These are phyloP conservation scores for Tuctoria greenei DNA, from an alignment of 176 grass and related monocot species.

Conservation along the genomic window DNA sequence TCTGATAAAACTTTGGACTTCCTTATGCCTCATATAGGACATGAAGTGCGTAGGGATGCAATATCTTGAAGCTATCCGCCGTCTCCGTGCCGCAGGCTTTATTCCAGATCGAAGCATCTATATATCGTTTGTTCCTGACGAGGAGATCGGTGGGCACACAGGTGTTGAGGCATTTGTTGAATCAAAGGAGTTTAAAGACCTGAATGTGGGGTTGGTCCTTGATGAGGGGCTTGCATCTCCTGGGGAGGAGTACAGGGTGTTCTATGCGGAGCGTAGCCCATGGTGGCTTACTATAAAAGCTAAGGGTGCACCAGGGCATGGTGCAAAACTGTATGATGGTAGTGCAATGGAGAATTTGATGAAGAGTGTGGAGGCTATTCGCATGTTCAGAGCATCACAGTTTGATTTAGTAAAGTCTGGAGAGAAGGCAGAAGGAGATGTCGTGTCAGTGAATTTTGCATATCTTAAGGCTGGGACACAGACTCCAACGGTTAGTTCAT, in stretches of 20 bases:
- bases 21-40: conserved; percentile 47
- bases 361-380: conserved; percentile 84
- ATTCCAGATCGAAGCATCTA: conserved; percentile 76
- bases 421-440: conserved; percentile 77
- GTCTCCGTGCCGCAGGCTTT: conserved; percentile 51
- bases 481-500: conserved; percentile 71
- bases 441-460: conserved; percentile 85
- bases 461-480: conserved; percentile 86
- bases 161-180: conserved; percentile 54
- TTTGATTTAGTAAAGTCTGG: conserved; percentile 89
- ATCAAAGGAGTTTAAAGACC: conserved; percentile 62
- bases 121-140: conserved; percentile 86
- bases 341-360: conserved; percentile 95
- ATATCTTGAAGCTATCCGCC: conserved; percentile 90
- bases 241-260: conserved; percentile 69
- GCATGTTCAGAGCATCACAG: conserved; percentile 76
- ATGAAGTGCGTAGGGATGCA: conserved; percentile 99
- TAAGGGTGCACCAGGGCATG: conserved; percentile 75
- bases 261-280: conserved; percentile 79
- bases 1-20: not conserved
- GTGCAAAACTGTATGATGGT: conserved; percentile 89
- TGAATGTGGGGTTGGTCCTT: conserved; percentile 78
- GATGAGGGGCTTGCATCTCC: conserved; percentile 89
- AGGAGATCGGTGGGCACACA: conserved; percentile 77
- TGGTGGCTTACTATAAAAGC: conserved; percentile 86